Base-by-base conservation (phyloP, 352 stramenopile genomes). In the Saprolegnia parasitica region DNA sequence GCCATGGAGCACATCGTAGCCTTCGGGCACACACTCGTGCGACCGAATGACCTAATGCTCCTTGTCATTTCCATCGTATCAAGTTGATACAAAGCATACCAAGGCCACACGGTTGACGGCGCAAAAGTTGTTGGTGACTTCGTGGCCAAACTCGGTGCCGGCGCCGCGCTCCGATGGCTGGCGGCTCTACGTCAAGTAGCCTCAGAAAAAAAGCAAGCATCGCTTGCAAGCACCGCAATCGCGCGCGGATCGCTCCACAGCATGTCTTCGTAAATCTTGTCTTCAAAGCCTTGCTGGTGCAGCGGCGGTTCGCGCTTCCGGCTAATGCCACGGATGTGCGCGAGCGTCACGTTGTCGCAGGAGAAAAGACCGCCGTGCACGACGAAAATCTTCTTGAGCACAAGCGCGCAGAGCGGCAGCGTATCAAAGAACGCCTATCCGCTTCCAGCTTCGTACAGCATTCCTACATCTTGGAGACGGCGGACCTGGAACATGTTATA, bases 101-200 rank as follows among this genome's bases (percentile, higher is more conserved):
- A 98, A 74, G 37, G 88, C 89, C 67, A 97, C 88, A 66, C 91
- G 87, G 77, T 98, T 98, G 26, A 92, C 88, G n/a, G 91, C 68
- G 47, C 93, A 95, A 65, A 98, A 98, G 61, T 97, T 95, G 71
- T 97, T 95, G 26, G 91, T 98, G 45, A 98, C 88, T 29, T 95
- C 88, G 4, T 91, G 80, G 8, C 93, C 93, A 78, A 98, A 98
- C 71, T 97, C 89, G 15, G 97, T 86, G 13, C 93, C 93, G 4
- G 93, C 93, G 5, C 93, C 92, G 65, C 92, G 87, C 52, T 95
- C 86, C 0, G 83, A 93, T 18, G 87, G 83, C 72, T 95, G 84
- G 24, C 87, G 84, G 9, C 71, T 77, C 56, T 80, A 72, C 9
- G 24, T n/a, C n/a, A n/a, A n/a, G n/a, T n/a, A n/a, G n/a, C n/a